phyloP scores from a whole-genome alignment of 805 yeast species.

The Helenozyma rhizophorensis region DNA sequence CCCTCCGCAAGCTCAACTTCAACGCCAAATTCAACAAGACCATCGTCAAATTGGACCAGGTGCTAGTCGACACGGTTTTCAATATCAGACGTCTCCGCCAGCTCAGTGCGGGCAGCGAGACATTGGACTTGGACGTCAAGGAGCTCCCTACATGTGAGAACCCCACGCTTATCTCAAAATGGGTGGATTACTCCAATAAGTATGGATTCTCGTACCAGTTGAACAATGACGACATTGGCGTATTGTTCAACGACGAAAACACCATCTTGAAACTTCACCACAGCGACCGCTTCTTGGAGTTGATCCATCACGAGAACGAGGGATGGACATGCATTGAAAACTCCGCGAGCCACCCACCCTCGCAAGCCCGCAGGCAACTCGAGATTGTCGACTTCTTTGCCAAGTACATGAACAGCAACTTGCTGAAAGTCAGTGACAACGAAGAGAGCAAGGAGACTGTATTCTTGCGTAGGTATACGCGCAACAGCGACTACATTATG shows the following conservation, averaged over 20 bases:
- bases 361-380: slow-evolving; percentile 60
- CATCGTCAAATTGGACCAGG: slow-evolving; percentile 34
- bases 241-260: slow-evolving; percentile 78
- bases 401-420: slow-evolving; percentile 85
- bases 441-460: slow-evolving; percentile 62
- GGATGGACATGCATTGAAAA: slow-evolving; percentile 46
- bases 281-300: slow-evolving; percentile 62
- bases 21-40: slow-evolving; percentile 35
- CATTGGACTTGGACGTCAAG: slow-evolving; percentile 23
- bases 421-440: slow-evolving; percentile 72
- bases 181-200: slow-evolving; percentile 97
- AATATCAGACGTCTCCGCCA: slow-evolving; percentile 41
- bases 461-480: slow-evolving; percentile 76
- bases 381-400: slow-evolving; percentile 87
- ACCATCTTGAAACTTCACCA: slow-evolving; percentile 71
- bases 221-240: slow-evolving; percentile 87
- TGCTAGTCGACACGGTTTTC: slow-evolving; percentile 32
- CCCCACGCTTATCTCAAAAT: slow-evolving; percentile 79
- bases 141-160: slow-evolving; percentile 44
- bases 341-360: slow-evolving; percentile 39
- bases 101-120: slow-evolving; percentile 24
- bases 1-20: slow-evolving; percentile 35
- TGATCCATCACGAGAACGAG: slow-evolving; percentile 40
- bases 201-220: slow-evolving; percentile 94
- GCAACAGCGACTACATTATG: slow-evolving; percentile 79